Evolutionary conservation across 1,139 yeast genomes (phyloP).

Genomic region (Magnusiomyces fungicola): DNA sequence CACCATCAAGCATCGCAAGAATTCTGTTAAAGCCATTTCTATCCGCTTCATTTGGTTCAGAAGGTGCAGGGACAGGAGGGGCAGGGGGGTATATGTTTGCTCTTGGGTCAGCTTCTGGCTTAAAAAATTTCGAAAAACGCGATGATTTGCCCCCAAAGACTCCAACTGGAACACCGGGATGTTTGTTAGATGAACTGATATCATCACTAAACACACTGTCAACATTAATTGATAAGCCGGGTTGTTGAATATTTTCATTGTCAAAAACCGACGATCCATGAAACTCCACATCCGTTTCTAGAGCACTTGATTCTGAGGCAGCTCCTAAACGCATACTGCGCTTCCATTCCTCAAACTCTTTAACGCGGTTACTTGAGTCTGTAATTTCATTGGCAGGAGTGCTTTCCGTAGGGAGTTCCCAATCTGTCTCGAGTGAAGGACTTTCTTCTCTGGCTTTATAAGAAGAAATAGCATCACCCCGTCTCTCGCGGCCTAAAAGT

Average conservation of each 20-base stretch:
- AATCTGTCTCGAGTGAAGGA: conserved; percentile 8
- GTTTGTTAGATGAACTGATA: conserved; percentile 7
- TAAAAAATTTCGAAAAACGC: conserved; percentile 25
- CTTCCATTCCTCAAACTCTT: conserved; percentile 31
- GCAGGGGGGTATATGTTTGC: conserved; percentile 2
- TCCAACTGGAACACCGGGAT: conserved; percentile 4
- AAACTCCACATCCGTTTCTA: background rate
- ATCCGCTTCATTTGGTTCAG: conserved; percentile 21
- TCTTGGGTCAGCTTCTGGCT: conserved; percentile 13
- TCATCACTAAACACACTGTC: conserved; percentile 26
- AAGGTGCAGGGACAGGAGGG: background rate
- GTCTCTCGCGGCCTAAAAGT: conserved; percentile 13
- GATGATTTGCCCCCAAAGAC: conserved; percentile 17
- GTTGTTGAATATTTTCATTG: conserved; percentile 9
- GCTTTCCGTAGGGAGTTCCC: conserved; percentile 9
- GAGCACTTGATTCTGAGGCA: conserved; percentile 1
- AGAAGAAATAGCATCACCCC: conserved; percentile 11
- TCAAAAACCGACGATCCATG: conserved; percentile 3
- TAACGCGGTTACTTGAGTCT: conserved; percentile 21
- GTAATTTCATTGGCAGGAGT: conserved; percentile 6
- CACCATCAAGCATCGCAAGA: conserved; percentile 29
- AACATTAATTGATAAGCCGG: conserved; percentile 21
- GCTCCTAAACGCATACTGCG: conserved; percentile 21
- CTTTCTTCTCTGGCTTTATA: conserved; percentile 3
- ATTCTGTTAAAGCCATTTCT: conserved; percentile 31